These are phyloP conservation scores for Discostella pseudostelligera DNA, from an alignment of 108 stramenopile genomes.

Conservation along the genomic window DNA sequence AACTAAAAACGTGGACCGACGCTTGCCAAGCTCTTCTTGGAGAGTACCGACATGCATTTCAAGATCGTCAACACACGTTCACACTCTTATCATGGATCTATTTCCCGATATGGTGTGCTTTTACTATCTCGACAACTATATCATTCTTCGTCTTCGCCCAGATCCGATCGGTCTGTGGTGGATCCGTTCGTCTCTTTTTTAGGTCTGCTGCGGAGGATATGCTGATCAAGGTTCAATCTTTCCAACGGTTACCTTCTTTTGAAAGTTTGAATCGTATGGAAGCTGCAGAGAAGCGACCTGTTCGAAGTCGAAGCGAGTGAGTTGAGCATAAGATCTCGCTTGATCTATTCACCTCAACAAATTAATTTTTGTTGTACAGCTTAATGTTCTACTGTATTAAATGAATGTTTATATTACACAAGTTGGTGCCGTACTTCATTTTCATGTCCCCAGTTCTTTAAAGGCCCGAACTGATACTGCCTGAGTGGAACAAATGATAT, in stretches of 20 bases:
- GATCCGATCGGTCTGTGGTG: conserved; percentile 43
- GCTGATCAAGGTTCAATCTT: conserved; percentile 39
- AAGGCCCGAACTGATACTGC: not conserved
- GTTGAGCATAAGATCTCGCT: not conserved
- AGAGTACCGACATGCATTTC: conserved; percentile 42
- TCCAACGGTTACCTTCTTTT: conserved; percentile 35
- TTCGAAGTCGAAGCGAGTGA: conserved; percentile 1
- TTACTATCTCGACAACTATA: conserved; percentile 27
- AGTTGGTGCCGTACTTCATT: no score
- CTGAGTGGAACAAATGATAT: no score
- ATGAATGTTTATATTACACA: no score
- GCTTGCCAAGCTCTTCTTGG: conserved; percentile 33
- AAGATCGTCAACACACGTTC: conserved; percentile 45
- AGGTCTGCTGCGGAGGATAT: conserved; percentile 35
- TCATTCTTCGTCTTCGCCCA: conserved; percentile 36
- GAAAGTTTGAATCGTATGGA: conserved; percentile 25
- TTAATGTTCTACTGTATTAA: no score
- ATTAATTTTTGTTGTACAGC: no score
- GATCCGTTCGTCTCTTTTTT: conserved; percentile 45
- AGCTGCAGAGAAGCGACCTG: conserved; percentile 6
- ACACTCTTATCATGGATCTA: conserved; percentile 27
- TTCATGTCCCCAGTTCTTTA: not conserved
- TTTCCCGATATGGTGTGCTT: conserved; percentile 42
- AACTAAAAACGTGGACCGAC: conserved; percentile 48
- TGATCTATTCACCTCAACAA: not conserved